Evolutionary conservation across 2,329 filamentous ascomycete genomes (phyloP), one percentile per base, ranked within the genome.

Genomic region (Akanthomyces lecanii): DNA sequence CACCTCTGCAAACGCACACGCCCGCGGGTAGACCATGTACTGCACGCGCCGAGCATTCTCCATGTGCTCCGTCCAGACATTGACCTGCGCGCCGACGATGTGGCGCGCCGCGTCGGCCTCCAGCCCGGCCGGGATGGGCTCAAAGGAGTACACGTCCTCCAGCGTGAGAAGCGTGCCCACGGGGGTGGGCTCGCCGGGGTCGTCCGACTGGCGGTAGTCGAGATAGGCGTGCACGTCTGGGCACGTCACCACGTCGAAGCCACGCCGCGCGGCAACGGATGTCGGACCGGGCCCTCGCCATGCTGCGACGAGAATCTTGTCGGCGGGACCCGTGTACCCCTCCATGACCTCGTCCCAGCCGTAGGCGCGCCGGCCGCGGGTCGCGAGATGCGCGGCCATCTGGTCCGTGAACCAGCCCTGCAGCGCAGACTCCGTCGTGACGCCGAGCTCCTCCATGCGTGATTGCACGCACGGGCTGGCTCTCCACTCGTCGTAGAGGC

Each of bases 51-150:
- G 62, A 1, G 64, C 64, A 45, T 42, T 67, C 51, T 67, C 65
- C 64, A 67, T 67, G 25, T 67, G 64, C 42, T 67, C 65, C n/a
- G 63, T 64, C 65, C 65, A 67, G 18, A 67, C 48, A 42, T 67
- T 67, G 10, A 65, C 64, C 61, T 67, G 65, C 8, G 61, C 65
- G 45, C 65, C 66, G 42, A 67, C 51, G 40, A 67, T 38, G n/a
- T 59, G 62, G 0, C 18, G 45, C n/a, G n/a, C 45, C 42, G 64
- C 65, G 5, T 61, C 62, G 12, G 63, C 48, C n/a, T 42, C 55
- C 18, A 66, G 51, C 3, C 61, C 65, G 5, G 33, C 54, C 18
- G 66, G 66, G 7, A 66, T 45, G 14, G 64, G 66, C 47, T 64
- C 62, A 16, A 63, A 66, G 1, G 44, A 48, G 55, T 66, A 66